Evolutionary conservation across 73 alveolate genomes (phyloP).

Genomic region (Stentor roeselii): DNA sequence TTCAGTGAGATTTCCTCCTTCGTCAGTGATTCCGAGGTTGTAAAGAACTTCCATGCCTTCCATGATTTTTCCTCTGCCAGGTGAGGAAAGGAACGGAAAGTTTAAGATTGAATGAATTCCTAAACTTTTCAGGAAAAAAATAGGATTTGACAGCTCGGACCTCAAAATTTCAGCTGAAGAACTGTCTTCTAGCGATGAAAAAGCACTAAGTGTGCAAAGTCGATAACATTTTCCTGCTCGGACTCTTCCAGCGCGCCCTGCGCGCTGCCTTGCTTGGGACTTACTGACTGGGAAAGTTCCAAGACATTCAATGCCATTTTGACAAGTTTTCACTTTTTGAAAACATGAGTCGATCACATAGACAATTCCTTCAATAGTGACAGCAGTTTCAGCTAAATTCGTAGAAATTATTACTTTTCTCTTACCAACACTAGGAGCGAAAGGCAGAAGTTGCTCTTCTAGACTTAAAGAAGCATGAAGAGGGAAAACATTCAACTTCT

Average conservation of each 20-base stretch:
- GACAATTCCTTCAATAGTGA: slow-evolving; percentile 89
- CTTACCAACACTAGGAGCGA: background rate
- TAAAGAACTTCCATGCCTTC: slow-evolving; percentile 79
- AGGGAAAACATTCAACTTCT: background rate
- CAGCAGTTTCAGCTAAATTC: slow-evolving; percentile 93
- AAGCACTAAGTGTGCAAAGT: slow-evolving; percentile 73
- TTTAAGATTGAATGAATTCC: slow-evolving; percentile 71
- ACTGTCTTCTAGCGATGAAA: slow-evolving; percentile 53
- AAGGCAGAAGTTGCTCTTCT: slow-evolving; percentile 2
- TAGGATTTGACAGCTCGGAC: slow-evolving; percentile 67
- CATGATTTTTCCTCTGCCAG: slow-evolving; percentile 71
- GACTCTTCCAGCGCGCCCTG: slow-evolving; percentile 91
- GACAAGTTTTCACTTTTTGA: slow-evolving; percentile 74
- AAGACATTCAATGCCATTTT: slow-evolving; percentile 30
- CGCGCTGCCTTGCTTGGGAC: slow-evolving; percentile 62
- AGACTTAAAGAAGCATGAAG: slow-evolving; percentile 1
- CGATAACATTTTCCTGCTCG: slow-evolving; percentile 87
- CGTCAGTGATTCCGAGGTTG: slow-evolving; percentile 81
- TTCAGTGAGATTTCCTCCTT: slow-evolving; percentile 72
- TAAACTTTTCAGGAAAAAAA: slow-evolving; percentile 71
- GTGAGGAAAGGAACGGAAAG: slow-evolving; percentile 77
- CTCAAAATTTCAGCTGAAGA: slow-evolving; percentile 83
- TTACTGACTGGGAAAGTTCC: background rate
- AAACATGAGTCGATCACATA: slow-evolving; percentile 91
- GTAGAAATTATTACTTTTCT: slow-evolving; percentile 62